Evolutionary conservation across 1,284 basidiomycete species (phyloP).

Genomic region (Pyrrhoderma noxium): DNA sequence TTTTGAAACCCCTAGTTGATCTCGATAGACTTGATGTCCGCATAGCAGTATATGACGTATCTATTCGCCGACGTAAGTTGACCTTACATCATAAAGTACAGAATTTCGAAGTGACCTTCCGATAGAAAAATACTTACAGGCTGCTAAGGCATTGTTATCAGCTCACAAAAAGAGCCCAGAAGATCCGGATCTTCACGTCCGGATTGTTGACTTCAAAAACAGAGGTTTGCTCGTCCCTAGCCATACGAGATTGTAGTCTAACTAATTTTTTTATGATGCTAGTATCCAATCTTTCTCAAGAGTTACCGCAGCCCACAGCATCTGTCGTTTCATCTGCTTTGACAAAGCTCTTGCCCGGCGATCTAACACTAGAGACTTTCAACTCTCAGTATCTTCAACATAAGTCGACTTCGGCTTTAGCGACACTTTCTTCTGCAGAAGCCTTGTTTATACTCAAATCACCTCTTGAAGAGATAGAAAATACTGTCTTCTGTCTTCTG

Average conservation of each 20-base stretch:
- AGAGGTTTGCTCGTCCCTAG: slow-evolving; percentile 36
- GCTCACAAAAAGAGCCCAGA: slow-evolving; percentile 51
- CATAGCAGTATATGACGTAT: slow-evolving; percentile 75
- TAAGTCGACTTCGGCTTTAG: slow-evolving; percentile 41
- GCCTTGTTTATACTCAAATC: slow-evolving; percentile 41
- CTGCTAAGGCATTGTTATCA: slow-evolving; percentile 59
- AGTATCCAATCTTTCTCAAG: slow-evolving; percentile 38
- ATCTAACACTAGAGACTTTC: slow-evolving; percentile 53
- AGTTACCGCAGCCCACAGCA: slow-evolving; percentile 37
- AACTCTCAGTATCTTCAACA: slow-evolving; percentile 73
- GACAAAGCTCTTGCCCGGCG: slow-evolving; percentile 43
- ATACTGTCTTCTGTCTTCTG: slow-evolving; percentile 46
- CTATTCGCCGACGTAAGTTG: slow-evolving; percentile 63
- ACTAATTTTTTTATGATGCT: neutral
- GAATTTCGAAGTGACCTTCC: neutral
- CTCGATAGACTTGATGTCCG: slow-evolving; percentile 61
- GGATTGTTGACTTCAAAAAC: slow-evolving; percentile 59
- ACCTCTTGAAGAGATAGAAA: slow-evolving; percentile 51
- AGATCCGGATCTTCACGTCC: slow-evolving; percentile 64
- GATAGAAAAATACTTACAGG: slow-evolving; percentile 76
- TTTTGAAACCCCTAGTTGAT: slow-evolving; percentile 62
- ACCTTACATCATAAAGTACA: neutral
- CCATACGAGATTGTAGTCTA: neutral
- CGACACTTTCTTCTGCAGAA: slow-evolving; percentile 57
- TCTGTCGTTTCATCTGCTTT: slow-evolving; percentile 41